A percentile compares a stretch with the other conserved stretches of the same genome.
Evolutionary conservation across 2,329 filamentous ascomycete genomes (phyloP).

Genomic region (Fusarium sambucinum): DNA sequence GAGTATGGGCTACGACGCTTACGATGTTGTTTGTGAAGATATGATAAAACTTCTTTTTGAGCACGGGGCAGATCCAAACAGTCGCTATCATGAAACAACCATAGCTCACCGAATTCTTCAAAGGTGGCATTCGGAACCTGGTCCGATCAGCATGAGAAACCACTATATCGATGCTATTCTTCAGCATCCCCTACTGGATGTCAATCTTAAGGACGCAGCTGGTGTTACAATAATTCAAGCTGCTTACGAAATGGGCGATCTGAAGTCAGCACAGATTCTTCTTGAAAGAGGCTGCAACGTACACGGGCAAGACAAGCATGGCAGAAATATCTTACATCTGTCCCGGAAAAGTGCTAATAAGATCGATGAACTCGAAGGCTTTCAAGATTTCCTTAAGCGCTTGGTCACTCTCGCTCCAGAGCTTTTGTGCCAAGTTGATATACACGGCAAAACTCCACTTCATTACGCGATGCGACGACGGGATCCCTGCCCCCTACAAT

Average conservation of each 20-base stretch:
- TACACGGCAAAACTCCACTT: background rate
- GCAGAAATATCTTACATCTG: background rate
- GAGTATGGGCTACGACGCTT: rapidly evolving
- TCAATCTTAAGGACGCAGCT: background rate
- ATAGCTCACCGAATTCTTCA: background rate
- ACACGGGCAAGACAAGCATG: background rate
- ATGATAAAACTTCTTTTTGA: background rate
- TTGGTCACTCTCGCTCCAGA: background rate
- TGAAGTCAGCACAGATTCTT: background rate
- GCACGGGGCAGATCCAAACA: background rate
- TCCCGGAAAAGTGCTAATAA: too few relatives aligned
- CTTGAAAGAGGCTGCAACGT: background rate
- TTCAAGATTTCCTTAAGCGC: background rate
- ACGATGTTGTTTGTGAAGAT: background rate
- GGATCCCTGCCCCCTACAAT: too few relatives aligned
- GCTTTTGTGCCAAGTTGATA: background rate
- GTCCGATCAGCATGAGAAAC: background rate
- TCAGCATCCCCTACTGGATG: background rate
- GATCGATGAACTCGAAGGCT: too few relatives aligned
- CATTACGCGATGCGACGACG: background rate
- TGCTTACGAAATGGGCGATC: background rate
- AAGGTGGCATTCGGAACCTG: too few relatives aligned
- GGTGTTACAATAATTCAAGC: background rate
- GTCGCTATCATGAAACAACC: background rate
- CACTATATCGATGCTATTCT: background rate